Evolutionary conservation across 2,329 filamentous ascomycete species (phyloP).

Genomic region (Colletotrichum sp.): DNA sequence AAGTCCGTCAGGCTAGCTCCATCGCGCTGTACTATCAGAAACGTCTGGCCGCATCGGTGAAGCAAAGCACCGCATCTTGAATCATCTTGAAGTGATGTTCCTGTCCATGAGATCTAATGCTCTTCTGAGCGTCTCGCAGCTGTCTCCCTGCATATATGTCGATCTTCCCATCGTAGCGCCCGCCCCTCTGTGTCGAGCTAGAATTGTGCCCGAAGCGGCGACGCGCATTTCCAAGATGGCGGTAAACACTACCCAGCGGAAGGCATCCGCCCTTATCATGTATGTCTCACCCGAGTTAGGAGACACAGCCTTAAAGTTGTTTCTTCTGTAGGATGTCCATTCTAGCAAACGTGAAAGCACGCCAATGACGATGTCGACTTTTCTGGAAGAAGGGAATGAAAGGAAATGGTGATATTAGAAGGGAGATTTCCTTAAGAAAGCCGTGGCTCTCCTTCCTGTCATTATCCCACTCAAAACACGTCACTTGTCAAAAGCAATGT

Average conservation of each 20-base stretch:
- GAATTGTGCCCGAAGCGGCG: neutral
- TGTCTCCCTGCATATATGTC: neutral
- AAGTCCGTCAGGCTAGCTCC: neutral
- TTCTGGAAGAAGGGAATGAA: neutral
- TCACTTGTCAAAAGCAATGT: neutral
- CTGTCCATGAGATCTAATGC: neutral
- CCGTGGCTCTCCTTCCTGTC: neutral
- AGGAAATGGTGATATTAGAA: fast-evolving
- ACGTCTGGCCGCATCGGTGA: neutral
- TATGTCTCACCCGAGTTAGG: neutral
- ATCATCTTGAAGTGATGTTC: neutral
- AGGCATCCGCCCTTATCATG: neutral
- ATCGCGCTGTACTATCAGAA: neutral
- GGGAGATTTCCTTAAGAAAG: neutral
- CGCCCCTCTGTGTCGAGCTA: neutral
- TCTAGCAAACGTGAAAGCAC: neutral
- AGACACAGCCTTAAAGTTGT: neutral
- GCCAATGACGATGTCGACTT: neutral
- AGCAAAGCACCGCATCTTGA: neutral
- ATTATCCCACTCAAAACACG: neutral
- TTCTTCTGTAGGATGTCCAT: neutral
- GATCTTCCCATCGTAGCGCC: neutral
- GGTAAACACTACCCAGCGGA: neutral
- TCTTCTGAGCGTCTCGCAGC: neutral
- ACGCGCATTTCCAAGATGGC: neutral